phyloP scores from a whole-genome alignment of 2,329 filamentous ascomycete genomes.

The Fusarium torulosum region DNA sequence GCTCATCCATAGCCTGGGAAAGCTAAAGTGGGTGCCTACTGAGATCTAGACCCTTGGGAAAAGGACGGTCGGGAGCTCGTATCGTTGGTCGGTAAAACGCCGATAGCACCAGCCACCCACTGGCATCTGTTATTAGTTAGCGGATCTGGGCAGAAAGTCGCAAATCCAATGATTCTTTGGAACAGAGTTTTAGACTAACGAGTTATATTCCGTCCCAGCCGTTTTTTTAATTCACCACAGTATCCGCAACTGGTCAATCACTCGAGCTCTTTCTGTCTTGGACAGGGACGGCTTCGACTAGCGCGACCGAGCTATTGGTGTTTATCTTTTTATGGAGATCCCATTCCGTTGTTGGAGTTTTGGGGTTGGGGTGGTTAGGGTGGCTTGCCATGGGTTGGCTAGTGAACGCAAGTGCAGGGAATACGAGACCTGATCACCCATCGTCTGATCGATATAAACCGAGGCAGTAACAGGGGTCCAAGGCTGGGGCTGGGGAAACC shows the following conservation, averaged over 20 bases:
- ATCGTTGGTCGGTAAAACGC: constrained; percentile 19
- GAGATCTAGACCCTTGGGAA: constrained; percentile 24
- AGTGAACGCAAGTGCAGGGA: constrained; percentile 26
- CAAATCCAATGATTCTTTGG: too few relatives aligned
- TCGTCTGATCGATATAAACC: constrained; percentile 35
- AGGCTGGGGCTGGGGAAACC: constrained; percentile 1
- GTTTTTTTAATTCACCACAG: background rate
- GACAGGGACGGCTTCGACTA: constrained; percentile 2
- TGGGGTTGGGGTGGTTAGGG: background rate
- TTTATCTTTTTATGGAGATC: constrained; percentile 7
- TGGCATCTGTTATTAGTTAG: background rate
- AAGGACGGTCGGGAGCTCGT: constrained; percentile 17
- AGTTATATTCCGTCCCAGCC: background rate
- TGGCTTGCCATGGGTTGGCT: constrained; percentile 33
- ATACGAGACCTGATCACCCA: constrained; percentile 31
- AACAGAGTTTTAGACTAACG: background rate
- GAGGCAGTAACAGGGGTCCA: constrained; percentile 28
- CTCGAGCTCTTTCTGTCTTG: background rate
- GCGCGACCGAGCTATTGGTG: constrained; percentile 13
- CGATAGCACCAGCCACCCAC: constrained; percentile 3
- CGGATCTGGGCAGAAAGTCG: background rate
- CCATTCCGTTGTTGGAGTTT: constrained; percentile 12
- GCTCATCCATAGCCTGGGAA: background rate
- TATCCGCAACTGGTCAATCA: constrained; percentile 4
- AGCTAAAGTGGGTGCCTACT: constrained; percentile 7